Evolutionary conservation across 352 stramenopile genomes (phyloP).

Genomic region (Aphanomyces astaci): DNA sequence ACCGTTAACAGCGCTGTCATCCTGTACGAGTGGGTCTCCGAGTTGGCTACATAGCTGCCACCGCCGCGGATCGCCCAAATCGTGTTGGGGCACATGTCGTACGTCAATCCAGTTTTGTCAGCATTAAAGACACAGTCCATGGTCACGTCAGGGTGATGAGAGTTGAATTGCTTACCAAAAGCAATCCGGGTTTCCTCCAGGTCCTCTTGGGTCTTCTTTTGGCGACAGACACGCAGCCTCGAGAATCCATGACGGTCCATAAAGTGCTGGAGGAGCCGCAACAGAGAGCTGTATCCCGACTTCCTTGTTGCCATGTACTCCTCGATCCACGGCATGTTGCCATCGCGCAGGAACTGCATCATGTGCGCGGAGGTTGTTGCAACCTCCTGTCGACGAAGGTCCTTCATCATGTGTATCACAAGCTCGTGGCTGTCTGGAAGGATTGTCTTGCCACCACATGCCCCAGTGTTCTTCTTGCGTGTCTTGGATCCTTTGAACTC

Average conservation of each 20-base stretch:
- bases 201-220: neutral
- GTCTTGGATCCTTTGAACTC: neutral
- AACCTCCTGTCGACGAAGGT: neutral
- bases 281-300: neutral
- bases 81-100: slow-evolving; percentile 8
- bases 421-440: neutral
- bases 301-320: neutral
- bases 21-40: slow-evolving; percentile 22
- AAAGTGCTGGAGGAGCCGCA: slow-evolving; percentile 1
- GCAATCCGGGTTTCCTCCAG: neutral
- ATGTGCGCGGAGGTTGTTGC: neutral
- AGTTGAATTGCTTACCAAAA: neutral
- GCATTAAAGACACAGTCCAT: neutral
- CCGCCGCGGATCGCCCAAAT: slow-evolving; percentile 22
- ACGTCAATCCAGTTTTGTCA: slow-evolving; percentile 5
- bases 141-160: neutral
- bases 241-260: neutral
- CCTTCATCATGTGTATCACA: neutral
- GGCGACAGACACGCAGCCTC: neutral
- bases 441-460: neutral
- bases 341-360: neutral
- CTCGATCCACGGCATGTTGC: neutral
- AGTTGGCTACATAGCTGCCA: neutral
- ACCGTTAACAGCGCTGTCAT: slow-evolving; percentile 24
- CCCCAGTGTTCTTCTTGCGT: neutral